phyloP scores from a whole-genome alignment of 2,329 filamentous ascomycete species.

The Aureobasidium sp. region DNA sequence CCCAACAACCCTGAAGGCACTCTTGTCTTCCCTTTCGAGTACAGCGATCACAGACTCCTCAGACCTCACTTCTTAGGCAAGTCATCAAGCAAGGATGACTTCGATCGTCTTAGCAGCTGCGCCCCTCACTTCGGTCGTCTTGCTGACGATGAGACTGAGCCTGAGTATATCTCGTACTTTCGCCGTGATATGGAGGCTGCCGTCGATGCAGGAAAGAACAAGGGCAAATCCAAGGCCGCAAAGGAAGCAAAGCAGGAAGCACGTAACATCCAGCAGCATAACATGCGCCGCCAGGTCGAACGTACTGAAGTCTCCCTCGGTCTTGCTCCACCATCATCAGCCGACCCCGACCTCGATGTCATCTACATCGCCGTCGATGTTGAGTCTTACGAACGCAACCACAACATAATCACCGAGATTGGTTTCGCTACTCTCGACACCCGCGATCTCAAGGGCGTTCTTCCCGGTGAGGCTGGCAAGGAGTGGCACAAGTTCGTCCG shows the following conservation, averaged over 20 bases:
- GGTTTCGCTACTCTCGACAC: conserved; percentile 79
- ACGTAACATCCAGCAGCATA: conserved; percentile 41
- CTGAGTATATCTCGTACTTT: conserved; percentile 40
- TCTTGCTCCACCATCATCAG: conserved; percentile 44
- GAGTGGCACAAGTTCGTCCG: conserved; percentile 62
- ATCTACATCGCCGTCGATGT: conserved; percentile 75
- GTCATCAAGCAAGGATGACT: conserved; percentile 39
- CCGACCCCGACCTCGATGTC: conserved; percentile 39
- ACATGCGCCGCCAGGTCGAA: conserved; percentile 49
- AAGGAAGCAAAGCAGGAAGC: conserved; percentile 45
- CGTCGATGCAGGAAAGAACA: conserved; percentile 37
- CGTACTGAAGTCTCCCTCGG: conserved; percentile 64
- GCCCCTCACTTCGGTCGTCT: conserved; percentile 1
- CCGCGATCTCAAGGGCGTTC: conserved; percentile 41
- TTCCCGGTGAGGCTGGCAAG: conserved; percentile 53
- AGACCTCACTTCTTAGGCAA: conserved; percentile 60
- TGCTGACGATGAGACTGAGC: conserved; percentile 16
- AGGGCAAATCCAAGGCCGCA: conserved; percentile 37
- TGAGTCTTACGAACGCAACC: conserved; percentile 66
- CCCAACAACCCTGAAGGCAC: conserved; percentile 43
- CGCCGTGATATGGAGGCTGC: conserved; percentile 46
- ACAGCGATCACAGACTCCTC: conserved; percentile 51
- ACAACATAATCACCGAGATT: conserved; percentile 68
- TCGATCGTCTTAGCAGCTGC: conserved; percentile 27
- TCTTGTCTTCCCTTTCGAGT: conserved; percentile 57